Conservation (phyloP, 805 yeast genomes). For the Wickerhamiella lipophila region DNA sequence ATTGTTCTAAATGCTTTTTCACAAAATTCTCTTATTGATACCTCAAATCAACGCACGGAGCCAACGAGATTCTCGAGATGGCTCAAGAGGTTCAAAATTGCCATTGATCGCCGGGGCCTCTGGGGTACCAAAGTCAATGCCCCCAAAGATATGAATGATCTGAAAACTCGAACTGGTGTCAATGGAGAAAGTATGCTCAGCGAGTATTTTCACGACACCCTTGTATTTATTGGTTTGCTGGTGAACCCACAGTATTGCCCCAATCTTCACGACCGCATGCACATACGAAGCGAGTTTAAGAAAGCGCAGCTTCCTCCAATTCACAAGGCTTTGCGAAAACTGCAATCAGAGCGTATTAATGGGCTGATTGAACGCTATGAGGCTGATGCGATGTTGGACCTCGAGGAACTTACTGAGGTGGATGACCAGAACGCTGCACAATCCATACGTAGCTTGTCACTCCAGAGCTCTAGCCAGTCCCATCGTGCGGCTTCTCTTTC, state of each 20-base stretch:
- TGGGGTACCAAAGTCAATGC: constrained; percentile 90
- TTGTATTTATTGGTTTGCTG: constrained; percentile 58
- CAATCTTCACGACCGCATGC: constrained; percentile 34
- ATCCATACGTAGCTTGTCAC: background rate
- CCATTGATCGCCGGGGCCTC: constrained; percentile 75
- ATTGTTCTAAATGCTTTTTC: constrained; percentile 45
- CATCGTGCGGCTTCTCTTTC: background rate
- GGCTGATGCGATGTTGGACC: constrained; percentile 34
- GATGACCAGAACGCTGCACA: background rate
- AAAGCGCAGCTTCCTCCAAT: constrained; percentile 45
- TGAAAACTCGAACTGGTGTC: constrained; percentile 29
- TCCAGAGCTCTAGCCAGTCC: background rate
- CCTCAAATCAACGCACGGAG: constrained; percentile 27
- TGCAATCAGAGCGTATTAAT: constrained; percentile 46
- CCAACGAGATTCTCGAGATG: constrained; percentile 54
- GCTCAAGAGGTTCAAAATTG: constrained; percentile 51
- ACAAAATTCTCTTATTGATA: constrained; percentile 4
- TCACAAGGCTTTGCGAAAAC: constrained; percentile 38
- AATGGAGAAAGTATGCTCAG: constrained; percentile 47
- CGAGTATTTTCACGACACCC: constrained; percentile 60
- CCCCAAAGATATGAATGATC: constrained; percentile 39
- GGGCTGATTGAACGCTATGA: constrained; percentile 56
- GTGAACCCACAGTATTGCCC: constrained; percentile 23
- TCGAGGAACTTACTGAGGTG: constrained; percentile 31
- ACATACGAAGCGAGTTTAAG: constrained; percentile 46